These are phyloP conservation scores for Daldinia eschscholtzii DNA, from an alignment of 2,329 filamentous ascomycete genomes.

Conservation along the genomic window DNA sequence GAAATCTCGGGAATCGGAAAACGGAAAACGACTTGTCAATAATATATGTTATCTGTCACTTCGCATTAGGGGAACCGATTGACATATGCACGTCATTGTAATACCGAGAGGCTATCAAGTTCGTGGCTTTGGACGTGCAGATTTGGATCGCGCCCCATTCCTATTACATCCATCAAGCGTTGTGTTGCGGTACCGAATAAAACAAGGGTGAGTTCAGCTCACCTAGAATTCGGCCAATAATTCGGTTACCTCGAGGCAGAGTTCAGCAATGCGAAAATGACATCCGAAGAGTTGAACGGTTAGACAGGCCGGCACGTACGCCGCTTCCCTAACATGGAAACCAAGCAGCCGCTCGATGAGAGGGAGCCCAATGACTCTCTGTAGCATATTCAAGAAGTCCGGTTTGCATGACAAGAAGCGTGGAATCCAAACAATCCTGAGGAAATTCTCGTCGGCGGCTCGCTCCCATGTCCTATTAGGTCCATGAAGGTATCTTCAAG, in stretches of 20 bases:
- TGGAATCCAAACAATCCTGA: neutral
- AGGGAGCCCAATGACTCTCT: neutral
- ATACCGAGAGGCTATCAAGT: neutral
- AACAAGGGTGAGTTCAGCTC: neutral
- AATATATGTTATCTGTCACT: conserved; percentile 1
- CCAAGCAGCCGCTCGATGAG: neutral
- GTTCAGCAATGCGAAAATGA: neutral
- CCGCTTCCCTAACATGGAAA: neutral
- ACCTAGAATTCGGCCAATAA: neutral
- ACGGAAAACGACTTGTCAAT: neutral
- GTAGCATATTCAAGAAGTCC: neutral
- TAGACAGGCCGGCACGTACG: neutral
- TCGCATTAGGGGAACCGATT: neutral
- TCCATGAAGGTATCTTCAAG: neutral
- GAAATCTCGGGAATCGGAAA: neutral
- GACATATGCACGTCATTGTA: neutral
- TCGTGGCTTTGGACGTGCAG: neutral
- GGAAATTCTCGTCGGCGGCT: neutral
- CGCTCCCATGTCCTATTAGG: neutral
- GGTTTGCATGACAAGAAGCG: neutral
- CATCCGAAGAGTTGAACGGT: too few species aligned
- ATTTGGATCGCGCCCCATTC: neutral
- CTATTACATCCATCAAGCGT: neutral
- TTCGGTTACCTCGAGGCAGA: neutral
- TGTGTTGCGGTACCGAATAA: neutral